These are phyloP conservation scores for Dendrobium nobile DNA, from an alignment of 106 monocot genomes.

Conservation along the genomic window DNA sequence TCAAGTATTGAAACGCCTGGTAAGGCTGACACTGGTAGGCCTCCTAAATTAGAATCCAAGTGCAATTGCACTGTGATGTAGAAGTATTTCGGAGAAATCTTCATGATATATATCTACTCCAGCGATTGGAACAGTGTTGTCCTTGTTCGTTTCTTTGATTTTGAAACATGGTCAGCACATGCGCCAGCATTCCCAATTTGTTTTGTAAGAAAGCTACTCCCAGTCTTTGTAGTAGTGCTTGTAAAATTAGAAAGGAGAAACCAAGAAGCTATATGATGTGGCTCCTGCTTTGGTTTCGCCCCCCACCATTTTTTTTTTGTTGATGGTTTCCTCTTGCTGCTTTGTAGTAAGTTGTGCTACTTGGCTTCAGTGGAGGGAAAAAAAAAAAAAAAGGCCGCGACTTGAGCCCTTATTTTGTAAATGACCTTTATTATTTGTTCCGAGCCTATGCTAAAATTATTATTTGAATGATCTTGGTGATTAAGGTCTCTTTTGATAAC, in stretches of 20 bases:
- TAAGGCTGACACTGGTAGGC: conserved; percentile 44
- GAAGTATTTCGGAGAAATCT: not conserved
- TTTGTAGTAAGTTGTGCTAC: not conserved
- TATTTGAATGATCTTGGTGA: not conserved
- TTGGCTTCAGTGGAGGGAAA: not conserved
- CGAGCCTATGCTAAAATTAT: not conserved
- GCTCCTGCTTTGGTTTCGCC: not conserved
- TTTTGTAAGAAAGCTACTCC: conserved; percentile 14
- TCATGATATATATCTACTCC: not conserved
- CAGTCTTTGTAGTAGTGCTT: not conserved
- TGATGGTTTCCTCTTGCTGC: not conserved
- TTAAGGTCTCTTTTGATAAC: not conserved
- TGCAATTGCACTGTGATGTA: conserved; percentile 98
- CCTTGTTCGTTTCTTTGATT: not conserved
- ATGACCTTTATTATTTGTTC: not conserved
- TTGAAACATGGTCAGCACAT: not conserved
- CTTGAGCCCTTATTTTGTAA: not conserved
- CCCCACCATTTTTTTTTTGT: not conserved
- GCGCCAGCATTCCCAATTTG: conserved; percentile 9
- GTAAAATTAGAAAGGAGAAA: not conserved
- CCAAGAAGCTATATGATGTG: not conserved
- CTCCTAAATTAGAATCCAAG: conserved; percentile 67
- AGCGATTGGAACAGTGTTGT: not conserved
- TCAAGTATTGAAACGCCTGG: conserved; percentile 17
- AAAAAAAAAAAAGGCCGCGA: not conserved